phyloP scores from a whole-genome alignment of 352 stramenopile genomes.

The Phytophthora lateralis region DNA sequence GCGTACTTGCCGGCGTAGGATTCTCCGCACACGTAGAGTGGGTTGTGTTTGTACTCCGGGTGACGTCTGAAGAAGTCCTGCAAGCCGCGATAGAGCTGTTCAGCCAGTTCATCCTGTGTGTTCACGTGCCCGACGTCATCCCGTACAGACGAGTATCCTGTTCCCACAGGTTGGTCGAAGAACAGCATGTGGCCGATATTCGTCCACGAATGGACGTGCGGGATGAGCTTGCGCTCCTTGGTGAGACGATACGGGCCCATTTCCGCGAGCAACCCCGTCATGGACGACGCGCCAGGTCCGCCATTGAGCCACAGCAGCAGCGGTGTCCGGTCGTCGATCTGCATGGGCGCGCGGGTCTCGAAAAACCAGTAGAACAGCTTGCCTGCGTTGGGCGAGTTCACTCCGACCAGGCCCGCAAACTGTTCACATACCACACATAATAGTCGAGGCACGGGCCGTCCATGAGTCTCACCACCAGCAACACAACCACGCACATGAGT shows the following conservation, averaged over 20 bases:
- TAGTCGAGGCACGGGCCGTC: conserved; percentile 28
- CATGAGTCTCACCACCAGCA: conserved; percentile 33
- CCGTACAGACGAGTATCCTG: conserved; percentile 75
- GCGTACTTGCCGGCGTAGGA: conserved; percentile 98
- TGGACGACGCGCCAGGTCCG: conserved; percentile 76
- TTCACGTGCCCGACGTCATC: conserved; percentile 76
- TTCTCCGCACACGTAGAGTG: conserved; percentile 86
- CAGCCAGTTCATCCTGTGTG: conserved; percentile 67
- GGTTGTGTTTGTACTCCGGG: conserved; percentile 71
- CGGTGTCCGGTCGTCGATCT: conserved; percentile 57
- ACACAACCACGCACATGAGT: conserved; percentile 26
- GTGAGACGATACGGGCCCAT: conserved; percentile 82
- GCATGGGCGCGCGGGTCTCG: conserved; percentile 54
- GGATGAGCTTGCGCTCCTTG: conserved; percentile 68
- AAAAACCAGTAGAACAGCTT: conserved; percentile 91
- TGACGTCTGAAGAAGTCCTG: conserved; percentile 91
- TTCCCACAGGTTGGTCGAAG: conserved; percentile 84
- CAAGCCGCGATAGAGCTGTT: conserved; percentile 93
- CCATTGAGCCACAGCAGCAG: conserved; percentile 86
- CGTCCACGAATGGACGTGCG: conserved; percentile 73
- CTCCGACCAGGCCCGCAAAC: conserved; percentile 73
- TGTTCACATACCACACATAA: conserved; percentile 46
- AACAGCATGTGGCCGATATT: conserved; percentile 85
- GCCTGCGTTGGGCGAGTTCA: conserved; percentile 59
- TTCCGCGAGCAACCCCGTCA: conserved; percentile 79